Conservation (phyloP, 768 basidiomycete species). For the Steccherinum ochraceum region DNA sequence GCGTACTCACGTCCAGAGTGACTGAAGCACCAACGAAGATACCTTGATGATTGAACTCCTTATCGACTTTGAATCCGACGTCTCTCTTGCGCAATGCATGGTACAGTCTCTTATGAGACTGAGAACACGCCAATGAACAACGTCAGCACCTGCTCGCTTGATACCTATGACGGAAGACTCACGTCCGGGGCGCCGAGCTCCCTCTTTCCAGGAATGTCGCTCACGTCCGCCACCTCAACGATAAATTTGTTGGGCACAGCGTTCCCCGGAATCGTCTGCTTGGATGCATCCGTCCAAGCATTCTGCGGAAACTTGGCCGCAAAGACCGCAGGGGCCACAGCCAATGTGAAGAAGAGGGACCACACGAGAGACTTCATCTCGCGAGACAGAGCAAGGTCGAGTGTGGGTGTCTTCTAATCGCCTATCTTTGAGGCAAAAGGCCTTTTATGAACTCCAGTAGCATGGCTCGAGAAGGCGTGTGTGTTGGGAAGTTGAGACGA, state of each 20-base stretch:
- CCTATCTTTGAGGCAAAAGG: no score
- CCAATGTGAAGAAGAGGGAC: neutral
- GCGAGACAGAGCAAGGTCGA: neutral
- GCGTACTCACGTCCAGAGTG: constrained; percentile 34
- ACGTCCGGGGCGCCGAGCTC: constrained; percentile 15
- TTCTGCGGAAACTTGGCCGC: constrained; percentile 14
- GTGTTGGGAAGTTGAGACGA: no score
- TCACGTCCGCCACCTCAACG: constrained; percentile 31
- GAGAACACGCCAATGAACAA: no score
- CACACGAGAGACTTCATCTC: constrained; percentile 7
- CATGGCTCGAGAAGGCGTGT: no score
- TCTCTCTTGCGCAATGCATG: constrained; percentile 35
- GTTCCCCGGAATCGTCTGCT: constrained; percentile 10
- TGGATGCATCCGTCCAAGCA: constrained; percentile 5
- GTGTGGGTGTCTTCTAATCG: no score
- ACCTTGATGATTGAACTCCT: constrained; percentile 44
- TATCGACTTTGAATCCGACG: constrained; percentile 39
- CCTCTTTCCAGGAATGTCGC: constrained; percentile 19
- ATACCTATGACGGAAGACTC: no score
- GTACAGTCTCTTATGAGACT: constrained; percentile 52
- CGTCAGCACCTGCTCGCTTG: no score
- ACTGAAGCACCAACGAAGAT: constrained; percentile 57
- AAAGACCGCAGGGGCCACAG: neutral
- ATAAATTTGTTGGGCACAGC: constrained; percentile 36
- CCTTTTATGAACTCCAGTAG: no score